phyloP scores from a whole-genome alignment of 2,329 filamentous ascomycete species.

The Aspergillus quadricinctus region DNA sequence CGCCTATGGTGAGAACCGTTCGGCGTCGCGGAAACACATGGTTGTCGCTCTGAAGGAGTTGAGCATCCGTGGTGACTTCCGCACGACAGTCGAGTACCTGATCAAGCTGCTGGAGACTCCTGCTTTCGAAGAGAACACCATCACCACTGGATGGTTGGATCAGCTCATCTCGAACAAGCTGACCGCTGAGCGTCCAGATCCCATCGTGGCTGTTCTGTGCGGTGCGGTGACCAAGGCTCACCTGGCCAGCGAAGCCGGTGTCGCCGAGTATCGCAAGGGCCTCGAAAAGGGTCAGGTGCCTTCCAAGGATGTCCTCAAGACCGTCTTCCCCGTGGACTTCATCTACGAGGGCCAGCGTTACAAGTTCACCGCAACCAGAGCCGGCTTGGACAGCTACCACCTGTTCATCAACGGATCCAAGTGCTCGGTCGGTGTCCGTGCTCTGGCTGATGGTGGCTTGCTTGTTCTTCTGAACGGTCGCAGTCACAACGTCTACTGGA shows the following conservation, averaged over 20 bases:
- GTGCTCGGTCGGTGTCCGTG: conserved; percentile 86
- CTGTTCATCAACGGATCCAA: conserved; percentile 99
- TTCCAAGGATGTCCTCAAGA: conserved; percentile 94
- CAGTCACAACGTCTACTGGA: conserved; percentile 99
- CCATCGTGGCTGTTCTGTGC: conserved; percentile 88
- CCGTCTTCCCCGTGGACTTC: conserved; percentile 95
- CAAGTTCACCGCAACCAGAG: conserved; percentile 95
- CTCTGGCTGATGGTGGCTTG: conserved; percentile 88
- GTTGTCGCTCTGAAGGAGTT: conserved; percentile 96
- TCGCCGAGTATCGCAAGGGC: conserved; percentile 79
- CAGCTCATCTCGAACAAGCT: conserved; percentile 97
- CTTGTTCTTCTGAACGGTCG: conserved; percentile 85
- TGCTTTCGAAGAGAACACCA: conserved; percentile 98
- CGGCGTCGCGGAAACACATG: conserved; percentile 97
- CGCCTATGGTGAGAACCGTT: conserved; percentile 95
- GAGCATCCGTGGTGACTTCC: conserved; percentile 98
- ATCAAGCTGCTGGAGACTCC: conserved; percentile 98
- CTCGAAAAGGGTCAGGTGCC: conserved; percentile 97
- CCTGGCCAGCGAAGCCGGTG: conserved; percentile 84
- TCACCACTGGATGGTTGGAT: conserved; percentile 97
- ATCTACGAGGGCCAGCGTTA: conserved; percentile 96
- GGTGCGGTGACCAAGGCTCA: conserved; percentile 94
- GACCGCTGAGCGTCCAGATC: conserved; percentile 91
- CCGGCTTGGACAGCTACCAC: conserved; percentile 89
- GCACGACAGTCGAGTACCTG: conserved; percentile 96